Conservation (phyloP, 1,284 basidiomycete species). For the Cryptococcus depauperatus region DNA sequence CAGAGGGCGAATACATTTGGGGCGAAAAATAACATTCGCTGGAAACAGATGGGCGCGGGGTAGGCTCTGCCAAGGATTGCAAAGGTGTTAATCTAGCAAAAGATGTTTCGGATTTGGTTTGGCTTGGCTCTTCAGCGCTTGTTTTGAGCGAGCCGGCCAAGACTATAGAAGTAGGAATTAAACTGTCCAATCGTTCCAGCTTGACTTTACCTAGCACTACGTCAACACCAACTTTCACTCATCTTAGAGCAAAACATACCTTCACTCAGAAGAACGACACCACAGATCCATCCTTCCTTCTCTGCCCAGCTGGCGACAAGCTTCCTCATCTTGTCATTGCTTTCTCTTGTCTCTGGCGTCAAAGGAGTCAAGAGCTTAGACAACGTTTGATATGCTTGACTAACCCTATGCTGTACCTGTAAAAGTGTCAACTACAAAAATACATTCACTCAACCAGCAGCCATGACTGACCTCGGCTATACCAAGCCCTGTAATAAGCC, state of each 20-base stretch:
- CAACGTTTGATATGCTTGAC: conserved; percentile 20
- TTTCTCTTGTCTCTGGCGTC: conserved; percentile 9
- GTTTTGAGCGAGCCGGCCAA: too few relatives aligned
- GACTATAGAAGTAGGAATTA: neutral
- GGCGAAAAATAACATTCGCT: too few relatives aligned
- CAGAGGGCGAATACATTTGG: too few relatives aligned
- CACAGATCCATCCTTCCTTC: conserved; percentile 23
- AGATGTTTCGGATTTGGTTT: too few relatives aligned
- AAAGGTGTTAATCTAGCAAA: too few relatives aligned
- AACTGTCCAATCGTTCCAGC: neutral
- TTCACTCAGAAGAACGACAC: conserved; percentile 15
- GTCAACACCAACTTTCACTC: neutral
- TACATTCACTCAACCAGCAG: neutral
- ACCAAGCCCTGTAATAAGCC: conserved; percentile 18
- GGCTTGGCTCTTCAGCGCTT: too few relatives aligned
- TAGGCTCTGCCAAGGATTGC: too few relatives aligned
- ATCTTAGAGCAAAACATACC: neutral
- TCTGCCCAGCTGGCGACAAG: conserved; percentile 20
- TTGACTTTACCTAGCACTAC: neutral
- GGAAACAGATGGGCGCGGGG: too few relatives aligned
- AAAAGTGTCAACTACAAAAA: conserved; percentile 3
- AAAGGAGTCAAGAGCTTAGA: conserved; percentile 25
- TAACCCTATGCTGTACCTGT: conserved; percentile 13
- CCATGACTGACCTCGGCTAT: conserved; percentile 16
- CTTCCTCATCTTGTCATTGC: conserved; percentile 15